Conservation (phyloP, 2,329 filamentous ascomycete species). For the Colletotrichum kahawae region DNA sequence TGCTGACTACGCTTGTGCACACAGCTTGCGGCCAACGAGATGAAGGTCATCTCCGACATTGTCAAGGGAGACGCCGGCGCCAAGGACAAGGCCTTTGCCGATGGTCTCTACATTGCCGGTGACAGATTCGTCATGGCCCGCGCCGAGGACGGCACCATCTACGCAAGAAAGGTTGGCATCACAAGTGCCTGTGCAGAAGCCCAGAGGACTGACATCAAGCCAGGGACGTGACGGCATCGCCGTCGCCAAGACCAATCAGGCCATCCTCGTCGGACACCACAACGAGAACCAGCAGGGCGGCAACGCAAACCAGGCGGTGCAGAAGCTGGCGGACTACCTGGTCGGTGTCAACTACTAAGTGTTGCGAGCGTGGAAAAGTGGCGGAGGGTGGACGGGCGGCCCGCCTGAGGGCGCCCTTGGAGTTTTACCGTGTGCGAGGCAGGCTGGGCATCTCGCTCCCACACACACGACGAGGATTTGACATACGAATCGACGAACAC, state of each 20-base stretch:
- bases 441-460: conserved; percentile 21
- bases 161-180: conserved; percentile 78
- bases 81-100: conserved; percentile 70
- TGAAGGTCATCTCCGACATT: conserved; percentile 62
- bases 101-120: conserved; percentile 77
- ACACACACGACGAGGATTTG: conserved; percentile 12
- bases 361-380: background rate
- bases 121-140: conserved; percentile 80
- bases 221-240: conserved; percentile 80
- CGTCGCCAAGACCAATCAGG: conserved; percentile 86
- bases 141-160: conserved; percentile 79
- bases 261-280: conserved; percentile 89
- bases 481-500: conserved; percentile 23
- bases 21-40: conserved; percentile 63
- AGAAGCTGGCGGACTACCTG: conserved; percentile 87
- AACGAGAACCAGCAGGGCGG: conserved; percentile 74
- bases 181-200: conserved; percentile 11
- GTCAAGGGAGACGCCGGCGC: conserved; percentile 50
- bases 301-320: conserved; percentile 78
- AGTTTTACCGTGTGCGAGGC: conserved; percentile 16
- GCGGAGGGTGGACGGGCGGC: background rate
- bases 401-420: background rate
- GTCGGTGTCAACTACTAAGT: conserved; percentile 77
- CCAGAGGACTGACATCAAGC: background rate
- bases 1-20: conserved; percentile 32